Evolutionary conservation across 805 yeast genomes (phyloP), one percentile per base, ranked within the genome.

Genomic region (Metschnikowia dekortorum): DNA sequence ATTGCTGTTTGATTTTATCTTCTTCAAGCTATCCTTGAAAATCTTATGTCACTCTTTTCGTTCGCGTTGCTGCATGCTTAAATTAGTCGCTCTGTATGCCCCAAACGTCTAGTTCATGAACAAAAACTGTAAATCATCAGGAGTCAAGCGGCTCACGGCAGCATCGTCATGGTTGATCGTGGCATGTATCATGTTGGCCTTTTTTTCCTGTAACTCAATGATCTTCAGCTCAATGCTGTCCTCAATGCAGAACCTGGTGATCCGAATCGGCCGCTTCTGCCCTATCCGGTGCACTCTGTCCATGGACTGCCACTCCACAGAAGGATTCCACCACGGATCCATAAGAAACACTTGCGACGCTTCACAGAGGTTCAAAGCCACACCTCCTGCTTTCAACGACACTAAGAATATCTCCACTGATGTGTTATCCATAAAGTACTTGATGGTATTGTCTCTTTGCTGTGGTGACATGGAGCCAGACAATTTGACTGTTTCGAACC

Each of bases 321-420:
- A 87, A 1, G 98, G 98, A 65, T 94, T 95, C 98, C 99, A 94
- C 99, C 99, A 94, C 34, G 98, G 98, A 61, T 94, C 99, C 75
- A 94, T 75, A 41, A 94, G 77, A 59, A 94, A 94, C 43, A 94
- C 98, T 62, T 92, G 98, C 2, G 95, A 90, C 0, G 99, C 98
- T 62, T 95, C 99, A 62, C 97, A 92, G 56, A 94, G 75, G 65
- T 94, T 94, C 57, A 94, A 75, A 0, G 99, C 99, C 39, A 94
- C 99, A 70, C 99, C 99, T 58, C 99, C 99, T 0, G 99, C 99
- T 64, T 94, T 94, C 60, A 94, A 77, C 34, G 97, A 89, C 8
- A 94, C 99, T 55, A 94, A 69, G 63, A 94, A 94, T 8, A 94
- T 96, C 66, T 94, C 99, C 37, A 92, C 97, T 40, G 80, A 80